These are phyloP conservation scores for Chionographis japonica DNA, from an alignment of 106 monocot species.

Conservation along the genomic window DNA sequence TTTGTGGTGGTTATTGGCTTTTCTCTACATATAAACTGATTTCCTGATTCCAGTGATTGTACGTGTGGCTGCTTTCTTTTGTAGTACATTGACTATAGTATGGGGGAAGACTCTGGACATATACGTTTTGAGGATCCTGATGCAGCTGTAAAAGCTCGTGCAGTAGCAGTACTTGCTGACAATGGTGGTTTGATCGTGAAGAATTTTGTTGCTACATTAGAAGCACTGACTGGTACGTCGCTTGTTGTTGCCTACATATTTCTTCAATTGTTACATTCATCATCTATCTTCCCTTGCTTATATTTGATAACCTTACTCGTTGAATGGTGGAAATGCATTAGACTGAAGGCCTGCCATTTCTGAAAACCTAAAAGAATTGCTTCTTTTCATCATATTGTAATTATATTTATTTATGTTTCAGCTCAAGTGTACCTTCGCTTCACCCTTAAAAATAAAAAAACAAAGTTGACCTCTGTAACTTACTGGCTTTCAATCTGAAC, in stretches of 20 bases:
- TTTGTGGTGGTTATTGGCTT: too few species aligned
- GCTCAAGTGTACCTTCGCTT: too few species aligned
- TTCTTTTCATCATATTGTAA: too few species aligned
- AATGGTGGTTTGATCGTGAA: slow-evolving; percentile 70
- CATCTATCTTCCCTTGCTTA: too few species aligned
- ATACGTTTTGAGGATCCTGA: slow-evolving; percentile 80
- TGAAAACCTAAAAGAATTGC: too few species aligned
- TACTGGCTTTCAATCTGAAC: too few species aligned
- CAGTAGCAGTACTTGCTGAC: slow-evolving; percentile 55
- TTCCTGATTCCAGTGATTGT: background rate
- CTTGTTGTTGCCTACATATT: background rate
- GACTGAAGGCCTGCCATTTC: too few species aligned
- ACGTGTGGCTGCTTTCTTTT: slow-evolving; percentile 6
- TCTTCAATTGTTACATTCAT: background rate
- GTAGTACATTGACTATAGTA: slow-evolving; percentile 72
- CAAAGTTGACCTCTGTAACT: too few species aligned
- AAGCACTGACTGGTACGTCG: slow-evolving; percentile 61
- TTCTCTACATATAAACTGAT: background rate
- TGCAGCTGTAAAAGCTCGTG: slow-evolving; percentile 74
- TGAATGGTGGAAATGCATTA: too few species aligned
- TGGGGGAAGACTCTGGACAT: slow-evolving; percentile 76
- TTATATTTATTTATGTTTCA: too few species aligned
- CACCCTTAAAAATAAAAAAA: too few species aligned
- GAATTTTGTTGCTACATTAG: slow-evolving; percentile 54
- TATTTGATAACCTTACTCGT: too few species aligned